Evolutionary conservation across 192 early-diverging fungal species (phyloP), one percentile per base, ranked within the genome.

Genomic region (Helicostylum pulchrum): DNA sequence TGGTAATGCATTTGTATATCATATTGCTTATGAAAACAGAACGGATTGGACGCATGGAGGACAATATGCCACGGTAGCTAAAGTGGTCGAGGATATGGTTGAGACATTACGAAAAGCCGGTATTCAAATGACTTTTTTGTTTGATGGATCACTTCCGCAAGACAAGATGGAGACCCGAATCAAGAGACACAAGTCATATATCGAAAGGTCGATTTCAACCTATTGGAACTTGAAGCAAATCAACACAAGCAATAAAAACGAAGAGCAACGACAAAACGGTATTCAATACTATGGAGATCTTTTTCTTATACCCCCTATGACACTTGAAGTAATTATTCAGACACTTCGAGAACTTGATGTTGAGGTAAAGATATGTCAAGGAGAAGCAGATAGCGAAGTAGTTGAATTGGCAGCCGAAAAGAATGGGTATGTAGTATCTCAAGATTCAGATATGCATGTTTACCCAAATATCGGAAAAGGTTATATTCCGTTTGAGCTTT

Each of bases 1-100:
- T 53, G 81, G 81, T 47, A 79, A 79, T 36, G 81, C 81, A 2
- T 83, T 74, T 66, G 73, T 80, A 14, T 76, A 83, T 45, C 73
- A 79, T 60, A 64, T 76, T 2, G 80, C 80, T 17, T 62, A 32
- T 50, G 21, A 47, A 45, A 65, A 74, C 12, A 63, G 66, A 30
- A 62, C 71, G 15, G 74, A 83, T 61, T 83, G 81, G 81, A 71
- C 77, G 20, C 75, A 73, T 54, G 81, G 81, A 19, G 65, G 68
- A 23, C 80, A 79, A 42, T 80, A 83, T 59, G 31, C 53, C 3
- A 64, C 59, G 7, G 71, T 80, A 7, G 74, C 73, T 19, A 58
- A 67, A 1, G 53, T 72, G 17, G 53, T 83, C 12, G 53, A 50
- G 45, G 64, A 66, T 4, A 69, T 71, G 8, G 53, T 78, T 21